Evolutionary conservation across 129 eudicot species (phyloP), one percentile per base, ranked within the genome.

Genomic region (Rutidosis leptorrhynchoides): DNA sequence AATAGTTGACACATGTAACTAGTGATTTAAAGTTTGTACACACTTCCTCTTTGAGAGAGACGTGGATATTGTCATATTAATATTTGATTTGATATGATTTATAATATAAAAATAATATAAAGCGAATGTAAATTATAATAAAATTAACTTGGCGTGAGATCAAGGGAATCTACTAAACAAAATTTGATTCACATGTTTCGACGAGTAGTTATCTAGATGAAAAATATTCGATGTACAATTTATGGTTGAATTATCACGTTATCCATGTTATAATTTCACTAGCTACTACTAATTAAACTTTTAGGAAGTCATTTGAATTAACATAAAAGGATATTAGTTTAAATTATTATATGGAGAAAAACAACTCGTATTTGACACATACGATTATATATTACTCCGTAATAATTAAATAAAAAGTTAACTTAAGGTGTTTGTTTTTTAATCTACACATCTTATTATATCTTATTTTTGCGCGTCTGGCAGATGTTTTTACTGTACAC

Each of bases 101-200:
- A n/a, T n/a, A n/a, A n/a, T n/a, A n/a, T n/a, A n/a, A n/a, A n/a
- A n/a, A n/a, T n/a, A n/a, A n/a, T n/a, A 24, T 37, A 55, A 55
- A 55, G 65, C 56, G 8, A 28, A 6, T 21, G 51, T 21, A 17
- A 15, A 22, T 46, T 61, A 49, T 25, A 49, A 33, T n/a, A 15
- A 8, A 7, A 22, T 62, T 5, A 51, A 73, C 65, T 21, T 57
- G 56, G 37, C 70, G 78, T 73, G 56, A 48, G 78, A 43, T 40
- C 27, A 55, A 65, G 65, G 71, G 69, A 72, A 66, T 58, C 78
- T 55, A 37, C 5, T 17, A 11, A 60, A 28, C 24, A 24, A 59
- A 74, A 62, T 58, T 74, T 74, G 62, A 74, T 74, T 74, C 73
- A 74, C 78, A 57, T 74, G 73, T 74, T 67, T 65, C 62, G n/a